A percentile compares a stretch with the other conserved stretches of the same genome.
phyloP scores from a whole-genome alignment of 2,329 filamentous ascomycete genomes.

The Aspergillus sp. region DNA sequence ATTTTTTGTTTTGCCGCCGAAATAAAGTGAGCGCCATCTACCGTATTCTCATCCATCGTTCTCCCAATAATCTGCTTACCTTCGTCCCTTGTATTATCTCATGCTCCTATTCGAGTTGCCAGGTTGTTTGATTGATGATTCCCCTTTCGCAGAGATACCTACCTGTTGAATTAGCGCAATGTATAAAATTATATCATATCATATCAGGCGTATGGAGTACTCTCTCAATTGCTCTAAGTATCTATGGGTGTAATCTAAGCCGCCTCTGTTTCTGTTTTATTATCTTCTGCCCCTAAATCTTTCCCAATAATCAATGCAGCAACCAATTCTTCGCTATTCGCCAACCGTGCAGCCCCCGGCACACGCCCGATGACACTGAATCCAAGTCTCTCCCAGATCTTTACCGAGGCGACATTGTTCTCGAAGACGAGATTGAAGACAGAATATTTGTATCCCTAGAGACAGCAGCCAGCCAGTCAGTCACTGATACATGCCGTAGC shows the following conservation, averaged over 20 bases:
- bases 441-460: conserved; percentile 42
- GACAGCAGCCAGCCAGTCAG: neutral
- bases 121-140: conserved; percentile 13
- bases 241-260: neutral
- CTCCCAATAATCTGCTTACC: conserved; percentile 7
- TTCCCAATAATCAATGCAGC: conserved; percentile 42
- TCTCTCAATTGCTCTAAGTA: neutral
- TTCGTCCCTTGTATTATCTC: conserved; percentile 13
- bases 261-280: neutral
- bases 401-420: conserved; percentile 40
- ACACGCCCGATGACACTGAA: conserved; percentile 40
- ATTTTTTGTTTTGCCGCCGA: neutral
- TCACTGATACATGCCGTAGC: neutral
- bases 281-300: conserved; percentile 18
- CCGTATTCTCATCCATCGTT: conserved; percentile 11
- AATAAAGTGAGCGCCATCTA: conserved; percentile 18
- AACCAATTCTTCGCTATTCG: conserved; percentile 37
- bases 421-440: conserved; percentile 44
- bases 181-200: conserved; percentile 6
- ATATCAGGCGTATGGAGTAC: conserved; percentile 8
- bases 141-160: conserved; percentile 12
- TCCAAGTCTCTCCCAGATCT: conserved; percentile 40
- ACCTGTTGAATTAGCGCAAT: conserved; percentile 11
- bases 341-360: conserved; percentile 35
- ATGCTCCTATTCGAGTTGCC: conserved; percentile 4